These are phyloP conservation scores for Backusella parvicylindrica DNA, from an alignment of 192 early-diverging fungal genomes.

Conservation along the genomic window DNA sequence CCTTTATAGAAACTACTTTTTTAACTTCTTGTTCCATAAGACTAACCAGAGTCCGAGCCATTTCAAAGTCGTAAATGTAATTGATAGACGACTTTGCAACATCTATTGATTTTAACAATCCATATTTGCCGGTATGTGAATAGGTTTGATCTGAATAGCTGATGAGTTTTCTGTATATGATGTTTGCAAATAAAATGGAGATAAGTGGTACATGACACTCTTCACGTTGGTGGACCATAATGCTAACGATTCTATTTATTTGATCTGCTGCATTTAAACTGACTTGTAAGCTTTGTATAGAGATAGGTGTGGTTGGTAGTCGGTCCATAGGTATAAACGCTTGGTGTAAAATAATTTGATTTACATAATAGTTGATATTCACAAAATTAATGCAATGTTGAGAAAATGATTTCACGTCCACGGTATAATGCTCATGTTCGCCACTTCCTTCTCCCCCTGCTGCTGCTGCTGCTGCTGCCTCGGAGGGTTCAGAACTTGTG, in stretches of 20 bases:
- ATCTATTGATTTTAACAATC: slow-evolving; percentile 23
- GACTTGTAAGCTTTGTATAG: slow-evolving; percentile 24
- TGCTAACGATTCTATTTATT: slow-evolving; percentile 17
- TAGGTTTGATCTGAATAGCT: slow-evolving; percentile 19
- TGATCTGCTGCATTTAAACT: slow-evolving; percentile 23
- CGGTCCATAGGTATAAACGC: slow-evolving; percentile 25
- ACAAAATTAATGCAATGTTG: slow-evolving; percentile 24
- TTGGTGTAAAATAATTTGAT: slow-evolving; percentile 31
- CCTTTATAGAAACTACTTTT: background rate
- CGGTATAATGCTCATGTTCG: background rate
- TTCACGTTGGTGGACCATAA: slow-evolving; percentile 22
- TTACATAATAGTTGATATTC: slow-evolving; percentile 30
- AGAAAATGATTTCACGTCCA: slow-evolving; percentile 7
- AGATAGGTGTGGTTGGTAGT: slow-evolving; percentile 22
- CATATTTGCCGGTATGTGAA: slow-evolving; percentile 12
- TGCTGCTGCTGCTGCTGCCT: background rate
- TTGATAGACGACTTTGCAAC: slow-evolving; percentile 20
- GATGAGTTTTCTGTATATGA: slow-evolving; percentile 21
- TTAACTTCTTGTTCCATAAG: slow-evolving; percentile 27
- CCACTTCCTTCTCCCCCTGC: background rate
- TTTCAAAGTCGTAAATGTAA: slow-evolving; percentile 34
- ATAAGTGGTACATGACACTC: slow-evolving; percentile 34
- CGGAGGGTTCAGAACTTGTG: background rate
- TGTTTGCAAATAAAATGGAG: slow-evolving; percentile 26
- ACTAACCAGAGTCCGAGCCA: slow-evolving; percentile 22